These are phyloP conservation scores for Corchorus olitorius DNA, from an alignment of 345 rosid genomes.

Conservation along the genomic window DNA sequence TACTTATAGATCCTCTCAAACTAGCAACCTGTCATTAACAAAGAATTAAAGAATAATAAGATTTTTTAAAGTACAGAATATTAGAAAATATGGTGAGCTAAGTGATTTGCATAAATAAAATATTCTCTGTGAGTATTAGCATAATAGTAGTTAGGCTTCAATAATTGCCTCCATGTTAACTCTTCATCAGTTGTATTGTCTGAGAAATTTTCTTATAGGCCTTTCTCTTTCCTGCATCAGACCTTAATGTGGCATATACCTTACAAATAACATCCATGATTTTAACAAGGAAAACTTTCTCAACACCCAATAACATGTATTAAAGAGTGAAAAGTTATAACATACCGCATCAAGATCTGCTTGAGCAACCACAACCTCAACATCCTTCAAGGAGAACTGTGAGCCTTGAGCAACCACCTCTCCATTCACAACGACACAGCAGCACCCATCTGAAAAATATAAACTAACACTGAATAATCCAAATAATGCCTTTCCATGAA, in stretches of 20 bases:
- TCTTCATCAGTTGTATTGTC: background rate
- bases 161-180: background rate
- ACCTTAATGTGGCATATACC: background rate
- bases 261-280: background rate
- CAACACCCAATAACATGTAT: background rate
- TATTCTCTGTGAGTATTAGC: slow-evolving; percentile 4
- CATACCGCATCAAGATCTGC: slow-evolving; percentile 92
- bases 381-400: slow-evolving; percentile 89
- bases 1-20: slow-evolving; percentile 81
- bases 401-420: slow-evolving; percentile 89
- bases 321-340: slow-evolving; percentile 9
- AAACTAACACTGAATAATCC: background rate
- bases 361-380: slow-evolving; percentile 86
- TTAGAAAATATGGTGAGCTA: background rate
- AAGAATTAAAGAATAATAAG: slow-evolving; percentile 20
- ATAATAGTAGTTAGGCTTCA: background rate
- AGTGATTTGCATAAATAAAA: slow-evolving; percentile 2
- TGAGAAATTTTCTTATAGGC: background rate
- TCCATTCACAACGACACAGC: slow-evolving; percentile 81
- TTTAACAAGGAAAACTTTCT: background rate
- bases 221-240: background rate
- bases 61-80: slow-evolving; percentile 13
- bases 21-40: slow-evolving; percentile 79
- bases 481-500: background rate
- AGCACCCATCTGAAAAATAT: slow-evolving; percentile 72